phyloP scores from a whole-genome alignment of 495 filamentous ascomycete species.

The Hypoxylon rickii region DNA sequence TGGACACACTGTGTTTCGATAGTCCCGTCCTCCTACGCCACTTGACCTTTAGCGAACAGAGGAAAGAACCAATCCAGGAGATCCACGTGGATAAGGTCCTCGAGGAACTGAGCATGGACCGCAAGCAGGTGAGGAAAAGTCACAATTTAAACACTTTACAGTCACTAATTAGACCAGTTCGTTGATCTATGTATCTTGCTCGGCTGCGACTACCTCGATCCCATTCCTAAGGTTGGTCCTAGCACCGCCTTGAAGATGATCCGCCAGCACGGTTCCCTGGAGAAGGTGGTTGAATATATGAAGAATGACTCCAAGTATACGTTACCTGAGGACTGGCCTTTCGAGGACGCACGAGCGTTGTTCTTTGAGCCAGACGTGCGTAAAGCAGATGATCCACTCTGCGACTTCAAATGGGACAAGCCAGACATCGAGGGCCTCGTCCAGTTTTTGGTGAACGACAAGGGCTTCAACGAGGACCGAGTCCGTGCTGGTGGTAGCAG shows the following conservation, averaged over 20 bases:
- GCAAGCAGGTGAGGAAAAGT: slow-evolving; percentile 64
- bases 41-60: slow-evolving; percentile 93
- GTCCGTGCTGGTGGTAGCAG: slow-evolving; percentile 76
- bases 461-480: slow-evolving; percentile 94
- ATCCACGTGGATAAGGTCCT: slow-evolving; percentile 84
- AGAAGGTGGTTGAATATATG: slow-evolving; percentile 81
- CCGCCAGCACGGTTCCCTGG: slow-evolving; percentile 82
- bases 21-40: slow-evolving; percentile 88
- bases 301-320: slow-evolving; percentile 75
- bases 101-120: slow-evolving; percentile 83
- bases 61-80: slow-evolving; percentile 97
- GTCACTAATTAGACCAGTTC: slow-evolving; percentile 60
- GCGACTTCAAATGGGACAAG: slow-evolving; percentile 96
- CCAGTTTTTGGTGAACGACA: slow-evolving; percentile 86
- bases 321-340: slow-evolving; percentile 93
- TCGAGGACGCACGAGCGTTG: slow-evolving; percentile 83
- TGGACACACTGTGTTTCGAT: slow-evolving; percentile 98
- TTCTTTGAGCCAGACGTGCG: slow-evolving; percentile 90
- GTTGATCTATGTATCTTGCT: slow-evolving; percentile 97
- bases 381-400: slow-evolving; percentile 80
- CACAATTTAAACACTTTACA: background rate
- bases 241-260: slow-evolving; percentile 91
- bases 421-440: slow-evolving; percentile 89
- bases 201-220: slow-evolving; percentile 96
- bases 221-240: slow-evolving; percentile 91